Base-by-base conservation (phyloP, 2,329 filamentous ascomycete genomes). In the Scopulariopsis brevicaulis region DNA sequence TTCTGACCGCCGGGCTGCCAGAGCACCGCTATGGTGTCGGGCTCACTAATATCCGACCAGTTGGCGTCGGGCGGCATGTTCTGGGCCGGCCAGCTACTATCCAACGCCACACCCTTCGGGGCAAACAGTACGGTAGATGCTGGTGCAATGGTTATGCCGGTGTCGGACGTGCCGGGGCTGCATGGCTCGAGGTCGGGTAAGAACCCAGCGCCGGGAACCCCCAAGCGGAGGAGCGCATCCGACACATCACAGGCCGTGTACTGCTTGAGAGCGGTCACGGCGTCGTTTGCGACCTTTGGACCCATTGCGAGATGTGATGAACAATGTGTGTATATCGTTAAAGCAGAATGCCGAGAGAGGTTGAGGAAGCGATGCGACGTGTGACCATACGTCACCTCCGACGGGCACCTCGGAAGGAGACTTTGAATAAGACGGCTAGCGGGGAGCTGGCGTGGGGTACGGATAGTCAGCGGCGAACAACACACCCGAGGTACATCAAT, bases 151-250 rank as follows among this genome's bases (percentile, higher is more conserved):
- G 65, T 65, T 63, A 73, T 66, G 35, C 65, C 62, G 46, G 66
- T 59, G 37, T 65, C 59, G 46, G 59, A 57, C 32, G 58, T 32
- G 28, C 28, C 28, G 28, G 28, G 58, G 65, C 66, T 65, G 60
- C 71, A 68, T 34, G 69, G 68, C 51, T 68, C 66, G 48, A 78
- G 65, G 66, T 90, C 85, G 43, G 83, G 74, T 43, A 91, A 71
- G 66, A 84, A 85, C 57, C 88, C 87, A 28, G 84, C 85, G 53
- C 80, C 78, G 12, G 84, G 77, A 10, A 85, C 79, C 60, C 85
- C 79, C 54, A 91, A 76, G 65, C 86, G 88, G 58, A 89, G 76
- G 1, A 91, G 77, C 6, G 86, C 86, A 68, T 91, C 87, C 12
- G 87, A 88, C 60, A 90, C 74, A 76, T 89, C 77, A 67, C 77